Conservation (phyloP, 2,329 filamentous ascomycete genomes). For the Neonectria neomacrospora region DNA sequence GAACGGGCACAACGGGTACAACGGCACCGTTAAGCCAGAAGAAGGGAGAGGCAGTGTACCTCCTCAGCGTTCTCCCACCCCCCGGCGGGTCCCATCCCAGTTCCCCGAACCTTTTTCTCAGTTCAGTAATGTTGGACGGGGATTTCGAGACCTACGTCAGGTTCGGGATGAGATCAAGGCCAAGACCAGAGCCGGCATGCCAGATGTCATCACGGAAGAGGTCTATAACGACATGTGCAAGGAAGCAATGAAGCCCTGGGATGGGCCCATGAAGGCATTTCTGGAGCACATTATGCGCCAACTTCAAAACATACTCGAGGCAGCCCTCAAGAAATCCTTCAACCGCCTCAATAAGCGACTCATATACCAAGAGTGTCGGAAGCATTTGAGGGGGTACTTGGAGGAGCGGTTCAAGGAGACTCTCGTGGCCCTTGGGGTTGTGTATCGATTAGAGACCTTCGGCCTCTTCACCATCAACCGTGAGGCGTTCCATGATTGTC, state of each 20-base stretch:
- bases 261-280: constrained; percentile 61
- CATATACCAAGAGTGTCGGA: constrained; percentile 60
- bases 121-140: constrained; percentile 53
- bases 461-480: constrained; percentile 69
- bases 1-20: constrained; percentile 17
- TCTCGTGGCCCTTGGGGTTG: constrained; percentile 52
- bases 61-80: constrained; percentile 26
- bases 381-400: constrained; percentile 59
- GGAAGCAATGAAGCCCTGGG: constrained; percentile 69
- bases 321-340: constrained; percentile 61
- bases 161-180: constrained; percentile 66
- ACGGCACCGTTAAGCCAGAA: constrained; percentile 51
- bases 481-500: constrained; percentile 58
- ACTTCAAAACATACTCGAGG: constrained; percentile 58
- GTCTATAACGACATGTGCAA: constrained; percentile 69
- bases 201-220: constrained; percentile 67
- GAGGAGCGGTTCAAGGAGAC: constrained; percentile 52
- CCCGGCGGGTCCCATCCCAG: constrained; percentile 24
- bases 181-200: constrained; percentile 67
- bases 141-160: constrained; percentile 59
- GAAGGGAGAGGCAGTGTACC: constrained; percentile 47
- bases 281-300: constrained; percentile 59
- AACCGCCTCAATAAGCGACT: constrained; percentile 58
- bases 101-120: constrained; percentile 53
- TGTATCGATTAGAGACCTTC: constrained; percentile 64